phyloP scores from a whole-genome alignment of 2,329 filamentous ascomycete species.

The Epichloe typhina region DNA sequence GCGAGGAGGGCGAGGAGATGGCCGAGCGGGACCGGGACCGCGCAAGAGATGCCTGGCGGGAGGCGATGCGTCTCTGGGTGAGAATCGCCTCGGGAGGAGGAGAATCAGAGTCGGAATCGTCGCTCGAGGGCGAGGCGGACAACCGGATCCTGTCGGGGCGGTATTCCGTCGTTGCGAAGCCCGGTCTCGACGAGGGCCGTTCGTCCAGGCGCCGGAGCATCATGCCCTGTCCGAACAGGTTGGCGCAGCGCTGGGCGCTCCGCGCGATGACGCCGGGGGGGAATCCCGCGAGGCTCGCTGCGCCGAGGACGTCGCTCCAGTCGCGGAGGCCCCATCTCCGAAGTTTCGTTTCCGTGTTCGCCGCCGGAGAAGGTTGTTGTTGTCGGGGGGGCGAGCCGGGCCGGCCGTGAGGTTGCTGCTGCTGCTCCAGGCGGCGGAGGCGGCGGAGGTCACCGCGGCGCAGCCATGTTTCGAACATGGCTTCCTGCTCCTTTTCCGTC shows the following conservation, averaged over 20 bases:
- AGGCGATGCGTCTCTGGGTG: constrained; percentile 16
- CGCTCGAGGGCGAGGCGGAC: constrained; percentile 11
- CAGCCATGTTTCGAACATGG: constrained; percentile 22
- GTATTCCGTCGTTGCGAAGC: constrained; percentile 17
- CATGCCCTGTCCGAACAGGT: constrained; percentile 64
- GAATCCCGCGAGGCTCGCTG: constrained; percentile 65
- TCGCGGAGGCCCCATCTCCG: constrained; percentile 43
- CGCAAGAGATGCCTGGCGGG: constrained; percentile 6
- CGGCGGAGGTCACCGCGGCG: constrained; percentile 14
- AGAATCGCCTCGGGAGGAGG: constrained; percentile 12
- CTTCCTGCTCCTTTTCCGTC: constrained; percentile 14
- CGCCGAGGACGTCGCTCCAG: constrained; percentile 75
- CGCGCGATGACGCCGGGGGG: constrained; percentile 48
- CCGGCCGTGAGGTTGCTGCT: too few species aligned
- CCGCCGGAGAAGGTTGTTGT: neutral
- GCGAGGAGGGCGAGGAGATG: constrained; percentile 4
- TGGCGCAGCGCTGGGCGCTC: constrained; percentile 59
- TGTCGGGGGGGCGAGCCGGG: too few species aligned
- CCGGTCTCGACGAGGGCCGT: constrained; percentile 12
- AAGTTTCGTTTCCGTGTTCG: constrained; percentile 14
- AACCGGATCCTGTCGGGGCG: constrained; percentile 16
- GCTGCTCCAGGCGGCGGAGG: neutral
- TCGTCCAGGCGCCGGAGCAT: constrained; percentile 42
- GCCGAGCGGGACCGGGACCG: constrained; percentile 14
- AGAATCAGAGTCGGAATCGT: constrained; percentile 1